phyloP scores from a whole-genome alignment of 2,329 filamentous ascomycete species.

The Fragosphaeria purpurea region DNA sequence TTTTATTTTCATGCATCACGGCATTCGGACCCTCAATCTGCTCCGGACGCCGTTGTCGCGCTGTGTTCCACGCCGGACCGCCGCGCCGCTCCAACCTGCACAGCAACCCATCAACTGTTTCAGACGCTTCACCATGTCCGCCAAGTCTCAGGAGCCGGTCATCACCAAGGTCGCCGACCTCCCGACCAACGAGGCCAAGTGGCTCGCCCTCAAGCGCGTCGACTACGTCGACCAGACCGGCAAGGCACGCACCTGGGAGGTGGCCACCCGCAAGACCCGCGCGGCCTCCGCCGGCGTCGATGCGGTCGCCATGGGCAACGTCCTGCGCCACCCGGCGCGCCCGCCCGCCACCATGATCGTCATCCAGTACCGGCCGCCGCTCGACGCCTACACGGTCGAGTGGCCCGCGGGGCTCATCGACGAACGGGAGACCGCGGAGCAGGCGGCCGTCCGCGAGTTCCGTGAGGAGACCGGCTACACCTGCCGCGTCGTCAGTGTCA shows the following conservation, averaged over 20 bases:
- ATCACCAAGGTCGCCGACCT: constrained; percentile 38
- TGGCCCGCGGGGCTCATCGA: constrained; percentile 46
- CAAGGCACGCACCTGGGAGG: constrained; percentile 48
- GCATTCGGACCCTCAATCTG: no score
- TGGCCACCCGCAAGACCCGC: constrained; percentile 47
- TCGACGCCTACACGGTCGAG: constrained; percentile 42
- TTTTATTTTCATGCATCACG: no score
- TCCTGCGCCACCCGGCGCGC: constrained; percentile 38
- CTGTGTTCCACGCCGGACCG: no score
- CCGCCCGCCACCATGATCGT: constrained; percentile 28
- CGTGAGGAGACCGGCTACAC: constrained; percentile 48
- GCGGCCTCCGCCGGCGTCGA: constrained; percentile 41
- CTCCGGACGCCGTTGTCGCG: no score
- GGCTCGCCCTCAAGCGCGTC: constrained; percentile 46
- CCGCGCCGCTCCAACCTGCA: no score
- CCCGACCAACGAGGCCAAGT: constrained; percentile 40
- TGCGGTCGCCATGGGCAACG: constrained; percentile 52
- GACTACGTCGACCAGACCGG: constrained; percentile 48
- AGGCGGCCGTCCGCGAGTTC: constrained; percentile 43
- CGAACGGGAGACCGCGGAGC: constrained; percentile 38
- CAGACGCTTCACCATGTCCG: constrained; percentile 22
- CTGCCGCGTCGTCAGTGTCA: constrained; percentile 36
- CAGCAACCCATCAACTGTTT: no score
- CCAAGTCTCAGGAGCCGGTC: constrained; percentile 32
- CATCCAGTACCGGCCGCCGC: constrained; percentile 20